A percentile compares a stretch with the other conserved stretches of the same genome.
These are phyloP conservation scores for Colletotrichum sidae DNA, from an alignment of 2,329 filamentous ascomycete species.

Conservation along the genomic window DNA sequence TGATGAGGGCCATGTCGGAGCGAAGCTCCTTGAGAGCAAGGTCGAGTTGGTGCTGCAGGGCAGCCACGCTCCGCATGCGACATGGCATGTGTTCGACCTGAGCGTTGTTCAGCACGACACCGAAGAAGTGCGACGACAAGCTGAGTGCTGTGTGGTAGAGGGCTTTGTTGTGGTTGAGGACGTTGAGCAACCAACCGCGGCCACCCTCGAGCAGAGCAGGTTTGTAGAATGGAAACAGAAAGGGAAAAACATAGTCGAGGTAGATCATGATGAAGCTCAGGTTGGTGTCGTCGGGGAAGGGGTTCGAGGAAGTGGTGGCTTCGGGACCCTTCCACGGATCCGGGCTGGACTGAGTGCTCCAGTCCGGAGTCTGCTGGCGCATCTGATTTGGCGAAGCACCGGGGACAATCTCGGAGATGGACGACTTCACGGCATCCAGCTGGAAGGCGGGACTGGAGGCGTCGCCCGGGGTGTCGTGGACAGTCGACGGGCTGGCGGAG, in stretches of 20 bases:
- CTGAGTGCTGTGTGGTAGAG: constrained; percentile 69
- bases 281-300: constrained; percentile 34
- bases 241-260: constrained; percentile 71
- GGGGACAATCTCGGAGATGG: constrained; percentile 33
- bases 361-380: constrained; percentile 27
- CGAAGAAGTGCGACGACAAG: constrained; percentile 68
- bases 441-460: constrained; percentile 29
- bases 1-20: constrained; percentile 53
- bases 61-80: constrained; percentile 41
- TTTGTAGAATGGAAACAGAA: constrained; percentile 72
- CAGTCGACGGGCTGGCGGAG: constrained; percentile 28
- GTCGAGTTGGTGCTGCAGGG: constrained; percentile 57
- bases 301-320: constrained; percentile 3
- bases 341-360: constrained; percentile 16
- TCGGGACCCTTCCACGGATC: constrained; percentile 3
- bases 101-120: constrained; percentile 53
- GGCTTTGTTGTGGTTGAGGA: constrained; percentile 67
- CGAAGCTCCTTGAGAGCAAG: constrained; percentile 58
- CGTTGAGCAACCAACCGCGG: constrained; percentile 69
- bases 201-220: constrained; percentile 67
- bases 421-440: constrained; percentile 35
- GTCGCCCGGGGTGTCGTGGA: constrained; percentile 35
- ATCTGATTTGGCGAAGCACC: constrained; percentile 22
- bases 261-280: constrained; percentile 67
- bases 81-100: constrained; percentile 38